These are phyloP conservation scores for Ceratocystis variospora DNA, from an alignment of 2,329 filamentous ascomycete species.

Conservation along the genomic window DNA sequence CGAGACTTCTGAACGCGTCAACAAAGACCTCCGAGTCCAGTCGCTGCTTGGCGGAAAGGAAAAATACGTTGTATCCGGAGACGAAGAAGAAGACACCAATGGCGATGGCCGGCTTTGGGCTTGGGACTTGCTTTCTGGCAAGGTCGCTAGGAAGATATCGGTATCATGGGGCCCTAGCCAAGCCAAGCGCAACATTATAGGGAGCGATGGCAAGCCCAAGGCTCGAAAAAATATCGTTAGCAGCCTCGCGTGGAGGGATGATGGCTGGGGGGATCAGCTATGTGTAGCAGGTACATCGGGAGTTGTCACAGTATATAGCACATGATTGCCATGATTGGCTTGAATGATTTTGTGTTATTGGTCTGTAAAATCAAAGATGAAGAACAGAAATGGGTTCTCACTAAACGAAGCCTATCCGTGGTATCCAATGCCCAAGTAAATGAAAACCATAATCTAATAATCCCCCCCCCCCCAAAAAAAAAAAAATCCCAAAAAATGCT, in stretches of 20 bases:
- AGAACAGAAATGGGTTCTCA: background rate
- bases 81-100: slow-evolving; percentile 41
- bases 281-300: slow-evolving; percentile 53
- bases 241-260: slow-evolving; percentile 49
- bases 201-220: slow-evolving; percentile 47
- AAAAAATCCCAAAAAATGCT: background rate
- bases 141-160: slow-evolving; percentile 47
- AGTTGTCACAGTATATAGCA: slow-evolving; percentile 49
- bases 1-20: slow-evolving; percentile 41
- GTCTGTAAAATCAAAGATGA: too few relatives aligned
- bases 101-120: slow-evolving; percentile 49
- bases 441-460: background rate
- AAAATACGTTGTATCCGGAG: slow-evolving; percentile 64
- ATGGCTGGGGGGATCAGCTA: slow-evolving; percentile 50
- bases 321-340: slow-evolving; percentile 8
- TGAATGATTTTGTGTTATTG: background rate
- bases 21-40: slow-evolving; percentile 60
- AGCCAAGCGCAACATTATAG: slow-evolving; percentile 39
- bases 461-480: too few relatives aligned
- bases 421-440: background rate
- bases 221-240: slow-evolving; percentile 46
- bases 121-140: slow-evolving; percentile 73
- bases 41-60: slow-evolving; percentile 63
- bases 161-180: slow-evolving; percentile 44
- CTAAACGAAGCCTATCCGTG: background rate